Conservation (phyloP, 73 alveolate genomes). For the Paramecium bursaria region DNA sequence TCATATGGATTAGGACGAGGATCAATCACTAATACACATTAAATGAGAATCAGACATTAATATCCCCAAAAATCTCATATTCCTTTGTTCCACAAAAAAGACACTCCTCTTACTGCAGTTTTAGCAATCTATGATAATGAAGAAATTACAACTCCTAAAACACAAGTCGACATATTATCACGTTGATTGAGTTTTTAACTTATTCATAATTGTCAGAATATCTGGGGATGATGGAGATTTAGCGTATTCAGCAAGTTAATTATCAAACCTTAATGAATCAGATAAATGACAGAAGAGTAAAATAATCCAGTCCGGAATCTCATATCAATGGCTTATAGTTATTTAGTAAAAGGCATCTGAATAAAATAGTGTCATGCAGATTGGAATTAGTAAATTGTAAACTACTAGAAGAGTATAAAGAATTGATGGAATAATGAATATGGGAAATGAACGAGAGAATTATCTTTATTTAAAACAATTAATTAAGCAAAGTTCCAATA, state of each 20-base stretch:
- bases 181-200: slow-evolving; percentile 41
- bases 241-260: slow-evolving; percentile 14
- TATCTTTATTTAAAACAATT: neutral
- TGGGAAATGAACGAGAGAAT: slow-evolving; percentile 34
- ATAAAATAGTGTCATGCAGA: neutral
- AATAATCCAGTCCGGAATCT: slow-evolving; percentile 30
- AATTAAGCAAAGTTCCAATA: slow-evolving; percentile 41
- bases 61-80: slow-evolving; percentile 6
- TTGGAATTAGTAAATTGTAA: slow-evolving; percentile 31
- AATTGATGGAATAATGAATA: neutral
- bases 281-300: slow-evolving; percentile 46
- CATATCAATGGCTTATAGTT: neutral
- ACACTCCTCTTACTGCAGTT: slow-evolving; percentile 56
- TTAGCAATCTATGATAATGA: neutral
- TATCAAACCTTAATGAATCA: neutral
- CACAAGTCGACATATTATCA: slow-evolving; percentile 37
- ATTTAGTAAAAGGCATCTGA: slow-evolving; percentile 2
- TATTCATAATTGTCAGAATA: slow-evolving; percentile 47
- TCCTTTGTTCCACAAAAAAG: neutral
- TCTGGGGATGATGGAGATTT: slow-evolving; percentile 27
- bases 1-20: slow-evolving; percentile 46
- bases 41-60: slow-evolving; percentile 53
- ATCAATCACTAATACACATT: slow-evolving; percentile 39
- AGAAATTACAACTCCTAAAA: slow-evolving; percentile 46
- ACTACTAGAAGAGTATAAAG: slow-evolving; percentile 25